phyloP scores from a whole-genome alignment of 257 asterid species.

The Nicotiana otophora region DNA sequence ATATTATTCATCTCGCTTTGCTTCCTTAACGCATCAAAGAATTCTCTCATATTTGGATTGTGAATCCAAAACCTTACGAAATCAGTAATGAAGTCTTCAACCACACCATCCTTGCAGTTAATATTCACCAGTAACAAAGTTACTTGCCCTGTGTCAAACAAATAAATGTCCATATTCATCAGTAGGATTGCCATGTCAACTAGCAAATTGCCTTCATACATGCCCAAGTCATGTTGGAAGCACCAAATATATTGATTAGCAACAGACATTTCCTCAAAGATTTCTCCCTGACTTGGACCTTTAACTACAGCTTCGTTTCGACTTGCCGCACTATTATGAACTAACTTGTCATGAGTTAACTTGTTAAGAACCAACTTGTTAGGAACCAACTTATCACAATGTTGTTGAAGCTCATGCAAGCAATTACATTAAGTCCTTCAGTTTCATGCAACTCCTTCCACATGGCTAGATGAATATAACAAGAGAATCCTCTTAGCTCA shows the following conservation, averaged over 20 bases:
- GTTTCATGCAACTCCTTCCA: not conserved
- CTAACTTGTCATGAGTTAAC: no score
- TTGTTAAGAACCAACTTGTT: not conserved
- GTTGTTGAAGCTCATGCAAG: not conserved
- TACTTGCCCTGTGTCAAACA: not conserved
- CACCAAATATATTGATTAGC: not conserved
- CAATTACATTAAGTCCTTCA: not conserved
- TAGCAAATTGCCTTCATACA: not conserved
- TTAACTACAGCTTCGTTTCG: not conserved
- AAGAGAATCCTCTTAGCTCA: no score
- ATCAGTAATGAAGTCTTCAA: not conserved
- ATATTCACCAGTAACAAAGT: not conserved
- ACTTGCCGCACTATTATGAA: not conserved
- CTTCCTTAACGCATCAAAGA: no score
- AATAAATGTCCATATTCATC: not conserved
- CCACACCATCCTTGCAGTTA: not conserved
- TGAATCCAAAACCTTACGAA: not conserved
- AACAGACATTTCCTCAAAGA: not conserved
- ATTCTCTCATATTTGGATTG: not conserved
- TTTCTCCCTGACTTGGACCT: not conserved
- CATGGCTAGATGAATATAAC: not conserved
- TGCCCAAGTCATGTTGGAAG: not conserved
- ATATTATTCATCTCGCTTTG: not conserved
- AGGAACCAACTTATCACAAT: not conserved
- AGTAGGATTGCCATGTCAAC: not conserved